Conservation (phyloP, 371 early-diverging fungal species). For the Encephalitozoon cuniculi region DNA sequence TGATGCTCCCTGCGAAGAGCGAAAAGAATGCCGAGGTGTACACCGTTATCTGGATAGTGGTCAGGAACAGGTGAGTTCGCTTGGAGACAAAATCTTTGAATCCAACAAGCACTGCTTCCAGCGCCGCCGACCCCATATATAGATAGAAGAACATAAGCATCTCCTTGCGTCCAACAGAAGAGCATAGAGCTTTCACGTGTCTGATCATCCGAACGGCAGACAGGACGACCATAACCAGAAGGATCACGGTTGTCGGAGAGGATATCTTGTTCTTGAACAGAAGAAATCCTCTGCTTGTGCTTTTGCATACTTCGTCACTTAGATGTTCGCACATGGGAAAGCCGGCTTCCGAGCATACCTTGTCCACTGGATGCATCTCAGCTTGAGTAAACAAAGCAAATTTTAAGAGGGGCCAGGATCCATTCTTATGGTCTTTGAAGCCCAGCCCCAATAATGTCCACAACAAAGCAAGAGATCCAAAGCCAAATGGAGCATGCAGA, state of each 20-base stretch:
- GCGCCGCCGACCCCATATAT: constrained; percentile 24
- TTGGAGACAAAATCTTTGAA: not conserved
- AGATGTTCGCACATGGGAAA: constrained; percentile 42
- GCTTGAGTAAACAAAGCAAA: constrained; percentile 26
- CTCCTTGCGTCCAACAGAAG: constrained; percentile 52
- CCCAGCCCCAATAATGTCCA: not conserved
- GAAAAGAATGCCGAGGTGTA: constrained; percentile 34
- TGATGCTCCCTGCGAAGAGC: constrained; percentile 37
- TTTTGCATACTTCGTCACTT: constrained; percentile 2
- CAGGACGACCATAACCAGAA: constrained; percentile 26
- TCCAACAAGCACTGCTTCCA: constrained; percentile 28
- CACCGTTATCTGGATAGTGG: constrained; percentile 27
- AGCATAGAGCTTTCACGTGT: constrained; percentile 36
- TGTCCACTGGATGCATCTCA: constrained; percentile 8
- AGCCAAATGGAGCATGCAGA: not conserved
- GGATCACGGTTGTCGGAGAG: constrained; percentile 34
- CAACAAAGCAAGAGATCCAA: constrained; percentile 2
- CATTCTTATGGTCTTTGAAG: not conserved
- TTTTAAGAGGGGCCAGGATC: not conserved
- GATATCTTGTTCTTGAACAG: constrained; percentile 23
- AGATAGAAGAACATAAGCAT: constrained; percentile 48
- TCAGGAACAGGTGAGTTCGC: not conserved
- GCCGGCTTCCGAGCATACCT: constrained; percentile 43
- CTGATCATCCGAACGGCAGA: constrained; percentile 30
- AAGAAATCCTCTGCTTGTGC: constrained; percentile 6